Conservation (phyloP, 1,284 basidiomycete species). For the Ganoderma multipileum region DNA sequence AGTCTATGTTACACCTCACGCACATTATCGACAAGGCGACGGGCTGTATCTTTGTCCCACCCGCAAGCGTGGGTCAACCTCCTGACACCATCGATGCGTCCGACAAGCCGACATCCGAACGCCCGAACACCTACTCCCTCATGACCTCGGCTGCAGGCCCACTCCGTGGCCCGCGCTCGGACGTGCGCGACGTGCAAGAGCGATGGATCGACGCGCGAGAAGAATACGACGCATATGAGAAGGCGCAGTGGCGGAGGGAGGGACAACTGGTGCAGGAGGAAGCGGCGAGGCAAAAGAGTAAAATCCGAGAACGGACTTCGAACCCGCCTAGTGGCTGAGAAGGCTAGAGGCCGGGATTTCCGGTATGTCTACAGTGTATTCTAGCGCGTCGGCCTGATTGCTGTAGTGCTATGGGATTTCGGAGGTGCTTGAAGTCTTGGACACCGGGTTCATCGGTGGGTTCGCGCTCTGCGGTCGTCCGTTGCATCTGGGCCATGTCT, state of each 20-base stretch:
- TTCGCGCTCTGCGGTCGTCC: neutral
- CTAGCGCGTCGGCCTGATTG: neutral
- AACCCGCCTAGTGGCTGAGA: neutral
- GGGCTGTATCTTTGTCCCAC: conserved; percentile 86
- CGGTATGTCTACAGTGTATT: neutral
- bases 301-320: conserved; percentile 39
- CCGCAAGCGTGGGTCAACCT: conserved; percentile 54
- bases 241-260: conserved; percentile 71
- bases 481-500: neutral
- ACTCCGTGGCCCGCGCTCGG: conserved; percentile 59
- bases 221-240: conserved; percentile 82
- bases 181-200: conserved; percentile 86
- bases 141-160: conserved; percentile 71
- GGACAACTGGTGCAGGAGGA: conserved; percentile 49
- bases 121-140: conserved; percentile 71
- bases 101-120: conserved; percentile 50
- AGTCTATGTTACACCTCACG: conserved; percentile 89
- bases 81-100: conserved; percentile 55
- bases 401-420: neutral
- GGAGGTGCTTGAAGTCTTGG: neutral
- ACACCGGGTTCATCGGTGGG: neutral
- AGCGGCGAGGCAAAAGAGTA: conserved; percentile 37
- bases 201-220: conserved; percentile 85
- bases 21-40: conserved; percentile 87
- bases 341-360: neutral